Percentiles rank a stretch among this genome's conserved stretches.
phyloP scores from a whole-genome alignment of 2,329 filamentous ascomycete genomes.

The Colletotrichum zoysiae region DNA sequence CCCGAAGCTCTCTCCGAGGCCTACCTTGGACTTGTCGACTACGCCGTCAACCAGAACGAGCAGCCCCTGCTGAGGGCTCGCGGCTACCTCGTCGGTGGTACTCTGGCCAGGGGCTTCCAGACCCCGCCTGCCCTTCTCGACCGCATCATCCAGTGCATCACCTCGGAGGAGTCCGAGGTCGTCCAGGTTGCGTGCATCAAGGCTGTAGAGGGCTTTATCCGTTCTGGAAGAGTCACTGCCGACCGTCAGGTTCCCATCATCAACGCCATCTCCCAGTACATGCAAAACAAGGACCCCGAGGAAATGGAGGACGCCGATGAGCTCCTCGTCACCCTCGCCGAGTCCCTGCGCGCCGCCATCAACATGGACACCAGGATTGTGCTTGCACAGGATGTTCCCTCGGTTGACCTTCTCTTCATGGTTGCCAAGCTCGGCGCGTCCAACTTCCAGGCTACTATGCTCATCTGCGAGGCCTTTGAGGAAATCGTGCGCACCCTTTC shows the following conservation, averaged over 20 bases:
- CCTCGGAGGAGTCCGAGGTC: constrained; percentile 82
- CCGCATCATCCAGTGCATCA: constrained; percentile 80
- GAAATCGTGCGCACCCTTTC: constrained; percentile 81
- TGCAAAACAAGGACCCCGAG: constrained; percentile 82
- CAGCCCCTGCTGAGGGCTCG: constrained; percentile 86
- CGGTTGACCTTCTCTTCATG: constrained; percentile 86
- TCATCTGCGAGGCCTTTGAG: constrained; percentile 92
- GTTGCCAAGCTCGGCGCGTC: constrained; percentile 88
- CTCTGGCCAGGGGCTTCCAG: constrained; percentile 77
- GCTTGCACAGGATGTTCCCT: constrained; percentile 77
- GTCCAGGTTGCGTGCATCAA: constrained; percentile 94
- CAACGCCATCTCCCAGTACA: constrained; percentile 77
- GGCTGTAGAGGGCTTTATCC: constrained; percentile 78
- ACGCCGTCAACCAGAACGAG: constrained; percentile 76
- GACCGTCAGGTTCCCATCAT: constrained; percentile 73
- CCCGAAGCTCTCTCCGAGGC: constrained; percentile 75
- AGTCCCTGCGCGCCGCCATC: constrained; percentile 87
- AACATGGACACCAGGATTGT: constrained; percentile 81
- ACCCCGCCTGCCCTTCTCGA: constrained; percentile 77
- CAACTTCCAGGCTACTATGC: constrained; percentile 90
- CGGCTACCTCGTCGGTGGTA: constrained; percentile 87
- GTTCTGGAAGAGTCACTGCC: constrained; percentile 61
- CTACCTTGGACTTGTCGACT: constrained; percentile 85
- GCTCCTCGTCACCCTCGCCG: constrained; percentile 88
- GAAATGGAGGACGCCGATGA: constrained; percentile 93